Evolutionary conservation across 768 basidiomycete genomes (phyloP).

Genomic region (Cystoderma amianthinum): DNA sequence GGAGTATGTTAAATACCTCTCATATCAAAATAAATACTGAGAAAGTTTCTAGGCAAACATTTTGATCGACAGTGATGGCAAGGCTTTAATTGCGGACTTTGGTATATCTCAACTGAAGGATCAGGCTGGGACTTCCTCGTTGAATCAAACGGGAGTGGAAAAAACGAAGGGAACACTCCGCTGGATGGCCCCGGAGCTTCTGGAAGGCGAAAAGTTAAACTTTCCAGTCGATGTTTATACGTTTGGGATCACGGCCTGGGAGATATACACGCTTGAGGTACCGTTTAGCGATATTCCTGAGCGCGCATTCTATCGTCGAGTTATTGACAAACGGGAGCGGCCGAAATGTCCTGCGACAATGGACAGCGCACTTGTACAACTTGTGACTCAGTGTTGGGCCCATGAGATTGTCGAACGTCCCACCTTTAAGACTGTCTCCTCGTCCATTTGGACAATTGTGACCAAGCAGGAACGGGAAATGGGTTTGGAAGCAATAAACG

Average conservation of each 20-base stretch:
- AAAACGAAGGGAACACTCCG: conserved; percentile 16
- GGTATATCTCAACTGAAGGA: conserved; percentile 33
- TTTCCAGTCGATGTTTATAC: conserved; percentile 27
- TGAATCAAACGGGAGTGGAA: conserved; percentile 7
- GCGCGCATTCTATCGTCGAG: neutral
- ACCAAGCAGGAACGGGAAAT: neutral
- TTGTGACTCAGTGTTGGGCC: neutral
- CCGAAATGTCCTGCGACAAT: neutral
- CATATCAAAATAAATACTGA: neutral
- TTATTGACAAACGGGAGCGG: neutral
- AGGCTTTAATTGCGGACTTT: conserved; percentile 39
- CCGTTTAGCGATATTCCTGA: neutral
- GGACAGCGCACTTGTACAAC: neutral
- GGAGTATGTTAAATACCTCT: conserved; percentile 9
- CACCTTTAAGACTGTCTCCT: neutral
- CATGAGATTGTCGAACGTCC: neutral
- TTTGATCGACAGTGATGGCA: conserved; percentile 23
- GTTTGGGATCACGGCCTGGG: conserved; percentile 33
- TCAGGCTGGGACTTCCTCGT: conserved; percentile 14
- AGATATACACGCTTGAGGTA: conserved; percentile 29
- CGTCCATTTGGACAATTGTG: neutral
- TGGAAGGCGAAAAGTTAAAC: conserved; percentile 20
- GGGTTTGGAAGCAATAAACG: no score
- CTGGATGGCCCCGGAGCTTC: conserved; percentile 45
- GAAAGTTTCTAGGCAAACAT: conserved; percentile 28